Conservation (phyloP, 306 rosid species). For the Medicago lupulina region DNA sequence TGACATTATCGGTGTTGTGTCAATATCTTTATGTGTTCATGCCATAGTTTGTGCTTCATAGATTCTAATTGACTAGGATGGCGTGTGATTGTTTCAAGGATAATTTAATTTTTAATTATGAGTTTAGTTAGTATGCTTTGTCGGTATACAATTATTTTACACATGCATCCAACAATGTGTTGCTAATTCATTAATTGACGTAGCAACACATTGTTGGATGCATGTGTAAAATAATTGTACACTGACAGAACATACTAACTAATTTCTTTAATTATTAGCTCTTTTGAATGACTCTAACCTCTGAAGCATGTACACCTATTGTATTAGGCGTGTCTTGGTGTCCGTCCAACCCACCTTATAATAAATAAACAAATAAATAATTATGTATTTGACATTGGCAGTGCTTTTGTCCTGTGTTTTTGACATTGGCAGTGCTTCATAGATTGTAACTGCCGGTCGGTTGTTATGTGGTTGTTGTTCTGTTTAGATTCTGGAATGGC, state of each 20-base stretch:
- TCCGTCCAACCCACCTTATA: neutral
- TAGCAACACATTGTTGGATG: no score
- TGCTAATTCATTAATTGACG: no score
- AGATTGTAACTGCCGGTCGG: neutral
- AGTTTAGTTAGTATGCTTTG: no score
- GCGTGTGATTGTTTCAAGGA: no score
- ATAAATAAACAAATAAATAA: no score
- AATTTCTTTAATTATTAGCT: no score
- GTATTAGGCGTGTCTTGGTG: no score
- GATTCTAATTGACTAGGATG: neutral
- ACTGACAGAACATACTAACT: no score
- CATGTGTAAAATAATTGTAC: no score
- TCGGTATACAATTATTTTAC: no score
- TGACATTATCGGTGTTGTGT: neutral
- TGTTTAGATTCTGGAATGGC: conserved; percentile 91
- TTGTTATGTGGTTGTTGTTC: conserved; percentile 27
- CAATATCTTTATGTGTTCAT: neutral
- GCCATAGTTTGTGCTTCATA: neutral
- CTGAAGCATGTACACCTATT: conserved; percentile 9
- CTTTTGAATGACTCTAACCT: conserved; percentile 69
- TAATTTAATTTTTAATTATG: neutral
- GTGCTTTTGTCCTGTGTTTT: no score
- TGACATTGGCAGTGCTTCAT: neutral
- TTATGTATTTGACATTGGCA: neutral
- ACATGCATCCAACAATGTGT: no score